A percentile compares a stretch with the other conserved stretches of the same genome.
Evolutionary conservation across 768 basidiomycete species (phyloP).

Genomic region (Mrakia blollopis): DNA sequence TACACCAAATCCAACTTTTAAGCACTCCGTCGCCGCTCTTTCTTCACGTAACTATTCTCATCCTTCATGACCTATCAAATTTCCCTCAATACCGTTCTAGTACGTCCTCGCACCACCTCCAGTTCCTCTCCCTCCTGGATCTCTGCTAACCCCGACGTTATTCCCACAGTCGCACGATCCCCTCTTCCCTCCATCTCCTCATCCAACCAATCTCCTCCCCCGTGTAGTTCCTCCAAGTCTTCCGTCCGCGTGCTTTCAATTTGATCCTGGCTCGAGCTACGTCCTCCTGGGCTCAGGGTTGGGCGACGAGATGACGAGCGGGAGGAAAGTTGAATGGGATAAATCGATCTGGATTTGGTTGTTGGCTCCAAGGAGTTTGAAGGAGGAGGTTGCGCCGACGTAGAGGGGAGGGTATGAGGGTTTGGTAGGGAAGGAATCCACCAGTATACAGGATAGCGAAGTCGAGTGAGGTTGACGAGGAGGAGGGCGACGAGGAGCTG

Average conservation of each 20-base stretch:
- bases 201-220: background rate
- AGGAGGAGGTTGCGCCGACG: background rate
- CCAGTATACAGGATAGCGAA: background rate
- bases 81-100: background rate
- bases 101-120: background rate
- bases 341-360: background rate
- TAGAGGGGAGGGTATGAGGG: background rate
- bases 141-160: background rate
- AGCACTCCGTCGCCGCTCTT: too few species aligned
- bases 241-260: too few species aligned
- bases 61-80: too few species aligned
- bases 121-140: background rate
- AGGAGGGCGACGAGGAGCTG: background rate
- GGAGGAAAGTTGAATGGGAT: background rate
- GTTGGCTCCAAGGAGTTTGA: background rate
- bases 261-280: background rate
- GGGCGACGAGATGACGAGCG: background rate
- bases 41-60: too few species aligned
- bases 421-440: background rate
- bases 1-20: too few species aligned
- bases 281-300: background rate
- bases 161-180: background rate
- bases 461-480: slow-evolving; percentile 14
- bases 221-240: background rate
- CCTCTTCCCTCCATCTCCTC: background rate